These are phyloP conservation scores for Chlamydomonas incerta DNA, from an alignment of 139 green algal species.

Conservation along the genomic window DNA sequence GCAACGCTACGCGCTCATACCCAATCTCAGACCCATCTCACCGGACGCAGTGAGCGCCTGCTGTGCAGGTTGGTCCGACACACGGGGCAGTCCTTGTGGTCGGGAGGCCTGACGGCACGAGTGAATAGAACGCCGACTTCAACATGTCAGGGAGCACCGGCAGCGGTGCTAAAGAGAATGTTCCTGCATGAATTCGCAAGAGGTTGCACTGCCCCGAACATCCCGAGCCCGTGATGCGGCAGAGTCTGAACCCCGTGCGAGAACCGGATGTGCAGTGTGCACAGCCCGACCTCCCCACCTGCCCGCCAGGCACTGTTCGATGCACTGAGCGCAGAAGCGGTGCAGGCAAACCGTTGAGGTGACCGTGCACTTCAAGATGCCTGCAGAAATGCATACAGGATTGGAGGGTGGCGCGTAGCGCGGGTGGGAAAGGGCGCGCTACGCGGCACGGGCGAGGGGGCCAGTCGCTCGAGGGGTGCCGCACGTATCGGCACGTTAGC, in stretches of 20 bases:
- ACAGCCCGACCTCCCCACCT: background rate
- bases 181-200: background rate
- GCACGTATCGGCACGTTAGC: background rate
- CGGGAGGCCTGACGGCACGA: background rate
- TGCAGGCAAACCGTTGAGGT: constrained; percentile 26
- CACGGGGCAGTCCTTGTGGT: constrained; percentile 14
- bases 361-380: constrained; percentile 1
- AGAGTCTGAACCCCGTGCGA: no score
- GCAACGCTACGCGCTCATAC: no score
- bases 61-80: constrained; percentile 22
- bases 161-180: no score
- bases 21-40: background rate
- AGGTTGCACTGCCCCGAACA: no score
- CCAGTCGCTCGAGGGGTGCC: no score
- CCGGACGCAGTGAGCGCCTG: constrained; percentile 6
- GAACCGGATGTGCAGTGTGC: background rate
- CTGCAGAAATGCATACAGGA: background rate
- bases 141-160: no score
- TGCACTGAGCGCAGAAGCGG: constrained; percentile 24
- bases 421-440: no score
- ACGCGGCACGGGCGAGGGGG: no score
- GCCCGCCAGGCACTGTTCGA: background rate
- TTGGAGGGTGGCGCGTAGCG: no score
- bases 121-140: no score
- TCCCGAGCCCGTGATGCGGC: no score